Percentiles rank a stretch among this genome's conserved stretches.
Evolutionary conservation across 768 basidiomycete species (phyloP).

Genomic region (Termitomyces sp.): DNA sequence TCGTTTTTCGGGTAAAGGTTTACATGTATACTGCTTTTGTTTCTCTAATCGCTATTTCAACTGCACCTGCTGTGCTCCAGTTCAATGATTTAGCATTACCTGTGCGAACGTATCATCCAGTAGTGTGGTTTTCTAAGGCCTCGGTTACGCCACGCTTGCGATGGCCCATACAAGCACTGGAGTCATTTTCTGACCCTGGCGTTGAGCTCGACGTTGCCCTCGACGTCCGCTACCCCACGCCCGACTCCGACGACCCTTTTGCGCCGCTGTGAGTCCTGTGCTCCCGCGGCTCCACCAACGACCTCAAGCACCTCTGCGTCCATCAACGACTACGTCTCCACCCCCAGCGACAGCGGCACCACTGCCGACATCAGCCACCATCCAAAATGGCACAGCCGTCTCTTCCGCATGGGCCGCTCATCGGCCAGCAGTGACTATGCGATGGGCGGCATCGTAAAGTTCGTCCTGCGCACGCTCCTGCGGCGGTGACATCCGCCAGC

Average conservation of each 20-base stretch:
- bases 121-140: too few relatives aligned
- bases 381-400: background rate
- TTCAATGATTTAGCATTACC: too few relatives aligned
- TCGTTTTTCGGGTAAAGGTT: too few relatives aligned
- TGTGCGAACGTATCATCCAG: too few relatives aligned
- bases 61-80: too few relatives aligned
- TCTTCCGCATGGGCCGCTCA: constrained; percentile 38
- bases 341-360: background rate
- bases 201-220: constrained; percentile 27
- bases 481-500: constrained; percentile 70
- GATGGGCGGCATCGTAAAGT: constrained; percentile 68
- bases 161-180: background rate
- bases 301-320: constrained; percentile 16
- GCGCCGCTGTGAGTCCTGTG: constrained; percentile 64
- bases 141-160: too few relatives aligned
- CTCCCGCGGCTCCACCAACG: constrained; percentile 46
- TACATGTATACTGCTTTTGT: too few relatives aligned
- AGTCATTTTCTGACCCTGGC: too few relatives aligned
- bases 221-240: constrained; percentile 46
- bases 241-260: constrained; percentile 68
- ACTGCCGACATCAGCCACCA: background rate
- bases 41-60: too few relatives aligned
- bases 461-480: constrained; percentile 64
- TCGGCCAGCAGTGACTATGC: constrained; percentile 42
- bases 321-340: background rate